Evolutionary conservation across 2,329 filamentous ascomycete species (phyloP).

Genomic region (Pyrenophora graminea): DNA sequence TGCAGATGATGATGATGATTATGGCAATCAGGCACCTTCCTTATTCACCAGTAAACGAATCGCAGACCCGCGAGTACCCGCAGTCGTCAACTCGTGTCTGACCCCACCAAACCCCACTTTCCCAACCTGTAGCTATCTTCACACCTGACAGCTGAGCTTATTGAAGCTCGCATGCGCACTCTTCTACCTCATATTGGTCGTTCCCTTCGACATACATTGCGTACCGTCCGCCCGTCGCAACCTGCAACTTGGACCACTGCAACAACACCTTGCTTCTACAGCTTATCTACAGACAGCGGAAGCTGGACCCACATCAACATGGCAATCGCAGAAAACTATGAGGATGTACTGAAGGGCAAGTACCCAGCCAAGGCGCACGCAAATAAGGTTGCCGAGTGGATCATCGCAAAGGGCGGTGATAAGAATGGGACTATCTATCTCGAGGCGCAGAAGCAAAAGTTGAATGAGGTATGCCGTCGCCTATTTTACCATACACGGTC

Average conservation of each 20-base stretch:
- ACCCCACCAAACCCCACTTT: conserved; percentile 34
- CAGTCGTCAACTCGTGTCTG: conserved; percentile 17
- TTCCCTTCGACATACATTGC: conserved; percentile 11
- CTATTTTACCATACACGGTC: background rate
- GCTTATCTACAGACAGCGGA: conserved; percentile 4
- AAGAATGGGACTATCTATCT: conserved; percentile 79
- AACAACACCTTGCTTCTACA: conserved; percentile 9
- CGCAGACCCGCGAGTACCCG: conserved; percentile 31
- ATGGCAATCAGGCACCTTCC: conserved; percentile 20
- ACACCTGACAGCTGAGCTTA: conserved; percentile 14
- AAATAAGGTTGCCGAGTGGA: conserved; percentile 77
- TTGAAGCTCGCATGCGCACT: conserved; percentile 18
- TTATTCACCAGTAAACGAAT: conserved; percentile 14
- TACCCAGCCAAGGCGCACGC: conserved; percentile 88
- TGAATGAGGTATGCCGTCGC: conserved; percentile 64
- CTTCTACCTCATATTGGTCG: conserved; percentile 10
- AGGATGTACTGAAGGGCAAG: conserved; percentile 58
- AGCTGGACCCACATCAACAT: conserved; percentile 27
- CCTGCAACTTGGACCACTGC: background rate
- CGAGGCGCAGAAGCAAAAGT: conserved; percentile 77
- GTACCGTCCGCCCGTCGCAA: conserved; percentile 1
- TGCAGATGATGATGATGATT: no score
- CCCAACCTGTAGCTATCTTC: conserved; percentile 11
- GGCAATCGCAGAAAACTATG: conserved; percentile 40
- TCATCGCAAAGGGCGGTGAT: conserved; percentile 67